Evolutionary conservation across 140 eudicot genomes (phyloP), one percentile per base, ranked within the genome.

Genomic region (Flaveria floridana): DNA sequence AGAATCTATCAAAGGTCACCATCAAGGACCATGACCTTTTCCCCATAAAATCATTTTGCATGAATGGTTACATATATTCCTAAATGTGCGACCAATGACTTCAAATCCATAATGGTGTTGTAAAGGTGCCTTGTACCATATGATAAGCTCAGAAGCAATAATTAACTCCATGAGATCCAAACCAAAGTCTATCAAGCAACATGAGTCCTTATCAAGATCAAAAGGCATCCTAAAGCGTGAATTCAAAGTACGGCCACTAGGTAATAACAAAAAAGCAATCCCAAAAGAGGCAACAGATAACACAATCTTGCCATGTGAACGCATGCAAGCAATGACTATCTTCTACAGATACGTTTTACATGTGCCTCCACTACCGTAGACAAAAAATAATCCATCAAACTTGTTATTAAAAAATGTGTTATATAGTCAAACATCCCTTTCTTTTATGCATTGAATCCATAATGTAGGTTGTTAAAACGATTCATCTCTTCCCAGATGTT

Each of bases 101-200:
- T 80, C 84, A 41, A 80, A 46, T 0, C 20, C 20, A 1, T 56
- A 11, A 4, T 62, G 51, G 2, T 65, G 59, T 12, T 66, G 68
- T 53, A 80, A 66, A 0, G 76, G 59, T 2, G 80, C 76, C 21
- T 74, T 71, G 48, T 73, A 79, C 72, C 76, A 74, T 0, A 66
- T 72, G 2, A 79, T 72, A 1, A 79, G 52, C 0, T 4, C 7
- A 10, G 77, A 13, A 11, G 0, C 55, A 12, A 12, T 48, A 0
- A 48, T 14, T 6, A 14, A 14, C 6, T 13, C 55, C 0, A 18
- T 15, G 15, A 48, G 55, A 13, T 48, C 6, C 4, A 3, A 48
- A 13, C 55, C 55, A 48, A 48, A 0, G 13, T 48, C 55, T 12
- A 48, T 48, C 18, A 1, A 3, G 5, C 55, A 48, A 48, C 16